These are phyloP conservation scores for Pelargonium fulgidum DNA, from an alignment of 441 rosid genomes.

Conservation along the genomic window DNA sequence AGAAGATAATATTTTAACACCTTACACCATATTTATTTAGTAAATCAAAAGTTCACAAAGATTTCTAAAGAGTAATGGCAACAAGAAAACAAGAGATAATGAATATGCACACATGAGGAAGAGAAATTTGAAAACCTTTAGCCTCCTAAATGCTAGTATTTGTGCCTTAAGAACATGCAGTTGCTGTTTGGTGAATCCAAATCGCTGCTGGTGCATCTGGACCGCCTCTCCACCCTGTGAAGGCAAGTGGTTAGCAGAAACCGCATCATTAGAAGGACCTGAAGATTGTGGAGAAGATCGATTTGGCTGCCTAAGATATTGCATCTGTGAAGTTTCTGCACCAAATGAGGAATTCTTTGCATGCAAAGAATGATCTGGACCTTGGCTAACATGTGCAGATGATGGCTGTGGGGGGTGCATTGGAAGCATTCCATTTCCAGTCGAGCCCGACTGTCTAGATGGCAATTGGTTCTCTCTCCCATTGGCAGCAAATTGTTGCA, in stretches of 20 bases:
- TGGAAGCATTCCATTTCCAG: conserved; percentile 66
- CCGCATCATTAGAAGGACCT: conserved; percentile 49
- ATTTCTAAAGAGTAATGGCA: conserved; percentile 5
- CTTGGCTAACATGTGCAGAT: conserved; percentile 44
- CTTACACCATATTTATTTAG: conserved; percentile 16
- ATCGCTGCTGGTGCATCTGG: conserved; percentile 49
- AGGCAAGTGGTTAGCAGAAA: conserved; percentile 32
- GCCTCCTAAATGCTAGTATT: conserved; percentile 90
- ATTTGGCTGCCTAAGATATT: conserved; percentile 58
- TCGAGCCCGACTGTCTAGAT: conserved; percentile 45
- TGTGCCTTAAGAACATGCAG: conserved; percentile 98
- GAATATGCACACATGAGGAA: conserved; percentile 3
- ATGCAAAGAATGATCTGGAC: conserved; percentile 48
- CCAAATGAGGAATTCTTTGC: conserved; percentile 41
- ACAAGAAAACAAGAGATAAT: not conserved
- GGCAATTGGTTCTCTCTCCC: conserved; percentile 64
- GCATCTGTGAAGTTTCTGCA: conserved; percentile 56
- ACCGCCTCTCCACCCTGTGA: conserved; percentile 50
- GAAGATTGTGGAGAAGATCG: conserved; percentile 50
- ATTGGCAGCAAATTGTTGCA: conserved; percentile 59
- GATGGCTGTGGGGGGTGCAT: conserved; percentile 60
- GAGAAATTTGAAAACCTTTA: conserved; percentile 52
- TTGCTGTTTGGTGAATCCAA: conserved; percentile 88
- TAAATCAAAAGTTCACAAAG: conserved; percentile 12
- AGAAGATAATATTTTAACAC: conserved; percentile 15